A percentile compares a stretch with the other conserved stretches of the same genome.
Evolutionary conservation across 2,329 filamentous ascomycete genomes (phyloP).

Genomic region (Verticillium tricorpus): DNA sequence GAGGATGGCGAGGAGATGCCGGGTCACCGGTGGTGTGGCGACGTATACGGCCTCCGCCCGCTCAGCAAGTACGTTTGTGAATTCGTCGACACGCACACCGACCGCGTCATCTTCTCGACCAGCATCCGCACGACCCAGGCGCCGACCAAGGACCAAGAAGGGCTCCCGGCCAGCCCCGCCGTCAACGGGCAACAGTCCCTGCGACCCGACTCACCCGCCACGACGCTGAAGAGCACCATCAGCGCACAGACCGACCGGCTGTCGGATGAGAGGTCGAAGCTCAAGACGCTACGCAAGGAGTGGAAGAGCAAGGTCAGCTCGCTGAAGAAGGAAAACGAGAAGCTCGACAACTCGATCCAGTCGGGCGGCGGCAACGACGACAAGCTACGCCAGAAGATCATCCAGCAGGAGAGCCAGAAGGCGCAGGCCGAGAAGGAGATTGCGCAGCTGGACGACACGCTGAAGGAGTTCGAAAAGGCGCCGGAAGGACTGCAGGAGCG

Average conservation of each 20-base stretch:
- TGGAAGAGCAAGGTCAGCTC: constrained; percentile 65
- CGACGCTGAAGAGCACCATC: constrained; percentile 73
- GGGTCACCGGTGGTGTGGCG: constrained; percentile 62
- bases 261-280: constrained; percentile 61
- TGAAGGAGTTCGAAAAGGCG: constrained; percentile 60
- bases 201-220: constrained; percentile 71
- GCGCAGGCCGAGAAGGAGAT: constrained; percentile 58
- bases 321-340: constrained; percentile 70
- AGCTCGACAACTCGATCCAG: constrained; percentile 59
- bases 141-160: constrained; percentile 34
- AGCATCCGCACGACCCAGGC: constrained; percentile 63
- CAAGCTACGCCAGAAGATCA: constrained; percentile 68
- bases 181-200: constrained; percentile 52
- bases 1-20: constrained; percentile 18
- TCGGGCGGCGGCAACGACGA: constrained; percentile 71
- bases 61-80: constrained; percentile 75
- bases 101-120: constrained; percentile 64
- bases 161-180: constrained; percentile 23
- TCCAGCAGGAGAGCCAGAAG: constrained; percentile 71
- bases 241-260: constrained; percentile 67
- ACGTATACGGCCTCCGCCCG: constrained; percentile 65
- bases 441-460: constrained; percentile 48
- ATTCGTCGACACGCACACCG: constrained; percentile 65
- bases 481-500: constrained; percentile 57
- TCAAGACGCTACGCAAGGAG: constrained; percentile 70